Conservation (phyloP, 192 early-diverging fungal genomes). For the Backusella australiensis region DNA sequence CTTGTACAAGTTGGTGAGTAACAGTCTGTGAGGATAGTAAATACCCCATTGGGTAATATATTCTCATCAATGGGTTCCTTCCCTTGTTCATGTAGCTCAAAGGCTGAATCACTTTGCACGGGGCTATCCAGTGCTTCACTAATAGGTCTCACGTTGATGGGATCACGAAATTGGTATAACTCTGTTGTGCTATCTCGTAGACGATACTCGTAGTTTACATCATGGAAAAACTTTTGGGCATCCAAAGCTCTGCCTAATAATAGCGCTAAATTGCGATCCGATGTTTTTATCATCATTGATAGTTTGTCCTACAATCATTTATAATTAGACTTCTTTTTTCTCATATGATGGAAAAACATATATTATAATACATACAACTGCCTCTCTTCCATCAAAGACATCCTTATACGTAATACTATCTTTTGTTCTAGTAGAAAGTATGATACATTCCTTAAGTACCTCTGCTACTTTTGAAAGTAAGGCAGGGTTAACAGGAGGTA, state of each 20-base stretch:
- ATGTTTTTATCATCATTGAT: conserved; percentile 72
- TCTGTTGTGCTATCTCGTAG: conserved; percentile 79
- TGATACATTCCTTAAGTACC: conserved; percentile 58
- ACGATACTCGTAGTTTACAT: conserved; percentile 85
- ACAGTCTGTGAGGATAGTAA: conserved; percentile 87
- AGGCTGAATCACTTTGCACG: not conserved
- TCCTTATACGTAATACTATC: conserved; percentile 80
- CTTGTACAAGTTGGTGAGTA: conserved; percentile 90
- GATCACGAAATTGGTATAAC: conserved; percentile 76
- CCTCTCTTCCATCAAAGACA: conserved; percentile 85
- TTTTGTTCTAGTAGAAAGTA: conserved; percentile 61
- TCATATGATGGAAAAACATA: not conserved
- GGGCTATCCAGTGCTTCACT: not conserved
- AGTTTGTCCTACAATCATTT: conserved; percentile 65
- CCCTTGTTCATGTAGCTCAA: not conserved
- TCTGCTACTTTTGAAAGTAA: conserved; percentile 70
- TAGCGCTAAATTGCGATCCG: conserved; percentile 84
- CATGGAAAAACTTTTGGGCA: conserved; percentile 88
- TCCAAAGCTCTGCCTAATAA: conserved; percentile 86
- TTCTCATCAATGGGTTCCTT: conserved; percentile 19
- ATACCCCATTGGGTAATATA: conserved; percentile 76
- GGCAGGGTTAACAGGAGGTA: conserved; percentile 67
- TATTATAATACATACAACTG: conserved; percentile 59
- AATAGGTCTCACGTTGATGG: conserved; percentile 13
- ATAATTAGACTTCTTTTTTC: conserved; percentile 7